Conservation (phyloP, 345 rosid genomes). For the Geranium rotundifolium region DNA sequence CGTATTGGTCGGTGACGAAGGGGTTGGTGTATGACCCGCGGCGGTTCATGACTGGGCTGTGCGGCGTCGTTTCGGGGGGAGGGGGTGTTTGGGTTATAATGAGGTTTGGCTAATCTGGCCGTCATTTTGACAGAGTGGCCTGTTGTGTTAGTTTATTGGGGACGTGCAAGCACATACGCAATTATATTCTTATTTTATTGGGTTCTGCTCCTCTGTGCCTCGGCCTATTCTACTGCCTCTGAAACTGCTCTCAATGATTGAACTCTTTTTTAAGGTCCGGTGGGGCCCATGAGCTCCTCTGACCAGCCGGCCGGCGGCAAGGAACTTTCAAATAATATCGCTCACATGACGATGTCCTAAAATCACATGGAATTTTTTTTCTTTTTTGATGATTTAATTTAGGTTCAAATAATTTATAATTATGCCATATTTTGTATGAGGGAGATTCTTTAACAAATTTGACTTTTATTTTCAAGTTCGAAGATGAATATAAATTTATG, state of each 20-base stretch:
- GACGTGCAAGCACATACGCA: constrained; percentile 16
- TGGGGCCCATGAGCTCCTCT: not conserved
- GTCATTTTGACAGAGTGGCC: constrained; percentile 14
- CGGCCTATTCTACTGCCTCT: no score
- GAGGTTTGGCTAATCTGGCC: not conserved
- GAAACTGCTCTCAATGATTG: not conserved
- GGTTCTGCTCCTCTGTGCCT: not conserved
- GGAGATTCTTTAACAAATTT: no score
- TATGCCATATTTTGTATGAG: no score
- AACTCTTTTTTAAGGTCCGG: not conserved
- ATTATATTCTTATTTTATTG: not conserved
- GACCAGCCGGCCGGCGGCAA: not conserved
- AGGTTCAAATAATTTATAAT: no score
- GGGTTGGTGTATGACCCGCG: constrained; percentile 8
- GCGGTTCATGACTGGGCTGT: not conserved
- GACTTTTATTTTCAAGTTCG: no score
- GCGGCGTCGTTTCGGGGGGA: not conserved
- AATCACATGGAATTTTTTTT: no score
- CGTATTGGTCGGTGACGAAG: constrained; percentile 2
- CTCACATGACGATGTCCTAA: no score
- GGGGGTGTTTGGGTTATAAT: not conserved
- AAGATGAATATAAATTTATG: no score
- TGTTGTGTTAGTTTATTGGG: constrained; percentile 12
- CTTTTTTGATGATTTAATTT: no score
- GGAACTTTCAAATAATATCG: no score